Percentiles rank a stretch among this genome's conserved stretches.
These are phyloP conservation scores for Vinca major DNA, from an alignment of 305 asterid genomes.

Conservation along the genomic window DNA sequence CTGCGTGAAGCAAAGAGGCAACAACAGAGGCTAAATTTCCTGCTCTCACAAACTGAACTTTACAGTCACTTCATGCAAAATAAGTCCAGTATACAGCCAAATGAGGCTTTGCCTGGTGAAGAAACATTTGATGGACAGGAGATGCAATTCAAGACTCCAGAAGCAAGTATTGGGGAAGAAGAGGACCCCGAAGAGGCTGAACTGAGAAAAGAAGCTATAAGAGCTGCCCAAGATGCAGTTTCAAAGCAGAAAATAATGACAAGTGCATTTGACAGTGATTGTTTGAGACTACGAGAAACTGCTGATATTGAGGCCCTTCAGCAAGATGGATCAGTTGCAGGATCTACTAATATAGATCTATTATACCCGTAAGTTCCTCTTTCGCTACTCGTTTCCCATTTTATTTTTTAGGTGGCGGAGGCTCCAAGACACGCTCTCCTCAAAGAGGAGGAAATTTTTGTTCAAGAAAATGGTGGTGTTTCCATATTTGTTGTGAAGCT, in stretches of 20 bases:
- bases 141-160: slow-evolving; percentile 41
- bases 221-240: slow-evolving; percentile 98
- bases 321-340: slow-evolving; percentile 61
- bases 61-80: slow-evolving; percentile 99
- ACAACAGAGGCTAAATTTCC: slow-evolving; percentile 91
- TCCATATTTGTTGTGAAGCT: not conserved
- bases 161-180: slow-evolving; percentile 49
- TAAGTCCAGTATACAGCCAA: slow-evolving; percentile 56
- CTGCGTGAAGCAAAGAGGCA: slow-evolving; percentile 99
- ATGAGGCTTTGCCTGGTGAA: slow-evolving; percentile 44
- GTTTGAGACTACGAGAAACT: slow-evolving; percentile 60
- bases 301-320: slow-evolving; percentile 49
- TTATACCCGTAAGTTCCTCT: slow-evolving; percentile 78
- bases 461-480: slow-evolving; percentile 15
- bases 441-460: slow-evolving; percentile 18
- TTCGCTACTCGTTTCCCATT: slow-evolving; percentile 7
- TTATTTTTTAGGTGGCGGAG: slow-evolving; percentile 13
- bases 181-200: slow-evolving; percentile 95
- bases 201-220: slow-evolving; percentile 84
- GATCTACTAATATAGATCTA: slow-evolving; percentile 73
- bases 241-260: slow-evolving; percentile 90
- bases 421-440: slow-evolving; percentile 20
- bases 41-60: slow-evolving; percentile 93
- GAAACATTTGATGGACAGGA: slow-evolving; percentile 47
- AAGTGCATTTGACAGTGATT: slow-evolving; percentile 79